Conservation (phyloP, 352 stramenopile genomes). For the Blastocystis hominis region DNA sequence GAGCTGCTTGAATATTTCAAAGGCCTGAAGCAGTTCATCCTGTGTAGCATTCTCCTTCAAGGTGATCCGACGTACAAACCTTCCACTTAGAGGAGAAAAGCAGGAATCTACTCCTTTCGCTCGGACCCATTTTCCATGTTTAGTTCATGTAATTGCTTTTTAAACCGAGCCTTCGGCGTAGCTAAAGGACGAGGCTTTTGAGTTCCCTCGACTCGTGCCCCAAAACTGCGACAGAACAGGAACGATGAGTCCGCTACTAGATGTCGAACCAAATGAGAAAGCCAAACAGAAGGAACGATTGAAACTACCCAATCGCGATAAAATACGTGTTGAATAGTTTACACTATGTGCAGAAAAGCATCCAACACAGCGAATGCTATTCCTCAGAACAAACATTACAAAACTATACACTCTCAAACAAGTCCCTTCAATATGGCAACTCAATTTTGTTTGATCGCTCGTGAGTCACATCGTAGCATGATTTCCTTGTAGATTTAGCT, state of each 20-base stretch:
- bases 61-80: slow-evolving; percentile 24
- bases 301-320: background rate
- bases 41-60: slow-evolving; percentile 1
- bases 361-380: background rate
- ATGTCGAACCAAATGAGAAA: background rate
- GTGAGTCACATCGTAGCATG: too few species aligned
- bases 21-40: background rate
- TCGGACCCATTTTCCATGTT: slow-evolving; percentile 1
- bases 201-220: background rate
- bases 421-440: background rate
- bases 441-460: too few species aligned
- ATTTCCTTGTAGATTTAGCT: too few species aligned
- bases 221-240: background rate
- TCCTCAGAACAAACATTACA: background rate
- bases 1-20: slow-evolving; percentile 39
- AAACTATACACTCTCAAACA: background rate
- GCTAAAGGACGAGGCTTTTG: background rate
- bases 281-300: background rate
- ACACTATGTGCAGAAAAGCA: background rate
- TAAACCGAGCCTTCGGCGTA: background rate
- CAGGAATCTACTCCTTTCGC: background rate
- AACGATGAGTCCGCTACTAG: background rate
- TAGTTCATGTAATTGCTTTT: background rate
- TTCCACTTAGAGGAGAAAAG: background rate
- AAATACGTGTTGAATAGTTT: background rate